Evolutionary conservation across 495 filamentous ascomycete genomes (phyloP), one percentile per base, ranked within the genome.

Genomic region (Chaetomidium leptoderma): DNA sequence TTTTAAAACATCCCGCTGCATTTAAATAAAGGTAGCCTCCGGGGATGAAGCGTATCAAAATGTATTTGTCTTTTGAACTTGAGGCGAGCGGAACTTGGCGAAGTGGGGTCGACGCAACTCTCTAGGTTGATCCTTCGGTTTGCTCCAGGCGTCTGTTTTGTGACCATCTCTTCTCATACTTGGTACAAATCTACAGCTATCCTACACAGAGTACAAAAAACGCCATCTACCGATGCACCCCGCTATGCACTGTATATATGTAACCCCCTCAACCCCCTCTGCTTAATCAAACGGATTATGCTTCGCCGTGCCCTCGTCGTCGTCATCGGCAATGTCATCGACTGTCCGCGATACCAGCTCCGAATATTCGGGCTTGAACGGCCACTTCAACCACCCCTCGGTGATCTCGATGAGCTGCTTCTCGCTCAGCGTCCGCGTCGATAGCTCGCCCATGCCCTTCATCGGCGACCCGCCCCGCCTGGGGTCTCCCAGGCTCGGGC

Each of bases 311-410:
- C 5, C 32, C 23, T 48, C 43, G 6, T 24, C 53, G 4, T n/a
- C 29, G 2, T 47, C 51, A 23, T 59, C 47, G 1, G 40, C 59
- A 0, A 11, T 10, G 0, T 55, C 62, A 13, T 57, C 62, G 58
- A 30, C 21, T 9, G 40, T 16, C 29, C 69, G 62, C 16, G 52
- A 59, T 6, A 81, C 58, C 33, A 83, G 55, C 43, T 81, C 72
- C 24, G 55, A 14, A 36, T 74, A 76, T 4, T 39, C 53, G 1
- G 80, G 79, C n/a, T 65, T 64, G 47, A 83, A 86, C n/a, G 83
- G 82, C 83, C 84, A 87, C 30, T 72, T 64, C 66, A 76, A 70
- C 77, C 78, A 87, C 11, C 74, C 72, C 56, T 76, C 68, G 2
- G 76, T 30, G 6, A 86, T 62, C 43, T 79, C 77, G n/a, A 76